Evolutionary conservation across 495 filamentous ascomycete species (phyloP).

Genomic region (Paragyromitra xinjiangensis): DNA sequence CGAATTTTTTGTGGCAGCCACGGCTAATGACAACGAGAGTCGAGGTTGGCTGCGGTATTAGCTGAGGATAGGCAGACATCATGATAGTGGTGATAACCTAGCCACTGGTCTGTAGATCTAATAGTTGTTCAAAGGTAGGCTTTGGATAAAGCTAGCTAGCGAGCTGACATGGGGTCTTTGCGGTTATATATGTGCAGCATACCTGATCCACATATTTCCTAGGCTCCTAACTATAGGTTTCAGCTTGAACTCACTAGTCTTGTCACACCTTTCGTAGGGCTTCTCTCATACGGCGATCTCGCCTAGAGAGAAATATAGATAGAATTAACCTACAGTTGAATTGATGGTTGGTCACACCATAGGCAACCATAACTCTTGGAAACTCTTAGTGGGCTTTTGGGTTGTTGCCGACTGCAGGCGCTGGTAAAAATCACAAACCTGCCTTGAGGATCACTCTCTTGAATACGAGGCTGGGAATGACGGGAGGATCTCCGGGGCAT

Average conservation of each 20-base stretch:
- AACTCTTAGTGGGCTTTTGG: too few relatives aligned
- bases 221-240: background rate
- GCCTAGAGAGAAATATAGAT: background rate
- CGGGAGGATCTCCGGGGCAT: background rate
- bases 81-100: background rate
- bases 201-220: background rate
- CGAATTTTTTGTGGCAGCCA: conserved; percentile 28
- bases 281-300: background rate
- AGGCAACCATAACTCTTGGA: background rate
- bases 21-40: conserved; percentile 29
- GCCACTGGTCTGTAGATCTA: background rate
- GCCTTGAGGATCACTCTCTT: background rate
- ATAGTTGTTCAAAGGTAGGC: background rate
- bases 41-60: conserved; percentile 5
- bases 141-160: background rate
- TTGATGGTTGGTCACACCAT: background rate
- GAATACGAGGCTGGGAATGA: background rate
- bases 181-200: background rate
- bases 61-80: conserved; percentile 16
- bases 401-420: too few relatives aligned
- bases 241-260: background rate
- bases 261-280: background rate
- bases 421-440: background rate
- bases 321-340: background rate
- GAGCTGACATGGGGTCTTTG: background rate